phyloP scores from a whole-genome alignment of 2,329 filamentous ascomycete genomes.

The Botrytis hyacinthi region DNA sequence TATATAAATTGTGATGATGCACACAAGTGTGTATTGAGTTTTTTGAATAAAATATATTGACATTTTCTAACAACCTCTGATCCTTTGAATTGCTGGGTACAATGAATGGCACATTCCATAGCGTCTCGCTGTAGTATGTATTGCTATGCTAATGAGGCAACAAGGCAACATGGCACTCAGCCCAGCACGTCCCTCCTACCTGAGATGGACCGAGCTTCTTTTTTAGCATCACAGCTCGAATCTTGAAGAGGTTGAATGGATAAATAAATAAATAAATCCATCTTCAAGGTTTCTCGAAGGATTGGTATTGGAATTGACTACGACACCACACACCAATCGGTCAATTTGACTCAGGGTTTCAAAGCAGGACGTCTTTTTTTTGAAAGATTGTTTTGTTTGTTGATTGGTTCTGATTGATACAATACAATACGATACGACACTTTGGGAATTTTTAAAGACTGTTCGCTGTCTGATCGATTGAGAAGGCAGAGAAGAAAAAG shows the following conservation, averaged over 20 bases:
- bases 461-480: not conserved
- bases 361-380: not conserved
- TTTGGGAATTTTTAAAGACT: not conserved
- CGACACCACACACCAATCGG: not conserved
- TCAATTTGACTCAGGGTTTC: not conserved
- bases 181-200: not conserved
- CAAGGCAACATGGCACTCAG: not conserved
- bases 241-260: not conserved
- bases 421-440: not conserved
- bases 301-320: not conserved
- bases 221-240: slow-evolving; percentile 2
- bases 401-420: not conserved
- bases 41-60: fast-evolving
- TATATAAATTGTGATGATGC: not conserved
- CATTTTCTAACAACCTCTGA: not conserved
- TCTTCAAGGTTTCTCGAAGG: not conserved
- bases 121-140: not conserved
- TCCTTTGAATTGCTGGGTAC: no score
- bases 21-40: no score
- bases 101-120: not conserved
- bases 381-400: not conserved
- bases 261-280: not conserved
- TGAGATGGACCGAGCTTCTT: not conserved
- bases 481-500: not conserved
- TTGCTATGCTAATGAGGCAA: not conserved